These are phyloP conservation scores for Typha latifolia DNA, from an alignment of 176 grass and related monocot species.

Conservation along the genomic window DNA sequence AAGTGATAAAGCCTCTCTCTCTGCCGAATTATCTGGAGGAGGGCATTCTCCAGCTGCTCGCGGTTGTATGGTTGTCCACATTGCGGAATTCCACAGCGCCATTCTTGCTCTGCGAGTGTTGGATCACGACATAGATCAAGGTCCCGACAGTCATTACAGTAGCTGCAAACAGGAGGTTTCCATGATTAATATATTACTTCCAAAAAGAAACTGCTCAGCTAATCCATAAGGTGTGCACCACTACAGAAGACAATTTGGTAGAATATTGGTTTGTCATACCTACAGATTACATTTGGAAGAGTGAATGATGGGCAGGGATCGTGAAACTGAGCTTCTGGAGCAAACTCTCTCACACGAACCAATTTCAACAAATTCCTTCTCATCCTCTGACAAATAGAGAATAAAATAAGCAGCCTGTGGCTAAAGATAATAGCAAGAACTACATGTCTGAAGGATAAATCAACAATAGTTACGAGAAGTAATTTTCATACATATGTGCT, in stretches of 20 bases:
- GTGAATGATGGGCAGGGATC: slow-evolving; percentile 59
- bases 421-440: slow-evolving; percentile 15
- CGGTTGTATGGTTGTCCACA: slow-evolving; percentile 77
- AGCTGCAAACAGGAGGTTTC: slow-evolving; percentile 33
- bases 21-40: slow-evolving; percentile 80
- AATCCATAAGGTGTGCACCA: too few species aligned
- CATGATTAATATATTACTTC: too few species aligned
- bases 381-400: slow-evolving; percentile 60
- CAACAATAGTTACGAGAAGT: background rate
- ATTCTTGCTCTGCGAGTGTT: slow-evolving; percentile 42
- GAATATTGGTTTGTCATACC: slow-evolving; percentile 28
- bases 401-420: background rate
- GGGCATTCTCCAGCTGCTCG: slow-evolving; percentile 72
- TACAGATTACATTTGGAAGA: slow-evolving; percentile 94
- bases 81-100: slow-evolving; percentile 42
- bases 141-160: slow-evolving; percentile 90
- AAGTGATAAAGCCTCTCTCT: slow-evolving; percentile 90
- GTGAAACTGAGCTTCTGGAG: slow-evolving; percentile 79
- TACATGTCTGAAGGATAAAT: background rate
- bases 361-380: slow-evolving; percentile 92
- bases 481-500: background rate
- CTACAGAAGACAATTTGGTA: background rate
- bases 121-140: slow-evolving; percentile 74
- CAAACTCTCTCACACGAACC: slow-evolving; percentile 85
- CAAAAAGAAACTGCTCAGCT: too few species aligned